Conservation (phyloP, 768 basidiomycete species). For the Suillus brevipes region DNA sequence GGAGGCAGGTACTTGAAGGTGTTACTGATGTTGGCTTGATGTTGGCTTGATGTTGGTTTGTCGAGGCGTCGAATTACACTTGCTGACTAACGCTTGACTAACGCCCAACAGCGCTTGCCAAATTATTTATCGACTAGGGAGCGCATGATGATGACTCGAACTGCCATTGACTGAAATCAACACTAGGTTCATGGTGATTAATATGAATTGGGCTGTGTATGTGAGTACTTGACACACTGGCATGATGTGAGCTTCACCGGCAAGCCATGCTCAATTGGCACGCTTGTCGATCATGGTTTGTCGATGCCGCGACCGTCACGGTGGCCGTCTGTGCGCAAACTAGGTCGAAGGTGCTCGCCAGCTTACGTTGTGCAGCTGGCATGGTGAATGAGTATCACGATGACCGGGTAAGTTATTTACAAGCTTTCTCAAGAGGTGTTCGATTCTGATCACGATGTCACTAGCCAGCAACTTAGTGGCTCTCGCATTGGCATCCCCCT, state of each 20-base stretch:
- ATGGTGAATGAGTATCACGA: no score
- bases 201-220: not conserved
- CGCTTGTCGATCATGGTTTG: not conserved
- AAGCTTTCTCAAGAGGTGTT: no score
- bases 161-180: not conserved
- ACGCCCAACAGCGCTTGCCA: not conserved
- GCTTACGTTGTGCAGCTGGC: no score
- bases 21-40: no score
- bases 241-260: not conserved
- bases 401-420: no score
- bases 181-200: not conserved
- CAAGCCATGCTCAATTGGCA: not conserved
- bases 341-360: no score
- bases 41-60: no score
- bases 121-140: not conserved
- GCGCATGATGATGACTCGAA: no score
- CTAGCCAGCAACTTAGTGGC: no score
- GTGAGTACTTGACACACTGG: not conserved
- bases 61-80: not conserved
- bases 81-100: slow-evolving; percentile 1
- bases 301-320: not conserved
- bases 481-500: slow-evolving; percentile 3
- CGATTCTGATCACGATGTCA: no score
- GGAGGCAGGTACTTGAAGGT: not conserved
- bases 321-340: no score